Evolutionary conservation across 345 rosid species (phyloP), one percentile per base, ranked within the genome.

Genomic region (Boechera divaricarpa): DNA sequence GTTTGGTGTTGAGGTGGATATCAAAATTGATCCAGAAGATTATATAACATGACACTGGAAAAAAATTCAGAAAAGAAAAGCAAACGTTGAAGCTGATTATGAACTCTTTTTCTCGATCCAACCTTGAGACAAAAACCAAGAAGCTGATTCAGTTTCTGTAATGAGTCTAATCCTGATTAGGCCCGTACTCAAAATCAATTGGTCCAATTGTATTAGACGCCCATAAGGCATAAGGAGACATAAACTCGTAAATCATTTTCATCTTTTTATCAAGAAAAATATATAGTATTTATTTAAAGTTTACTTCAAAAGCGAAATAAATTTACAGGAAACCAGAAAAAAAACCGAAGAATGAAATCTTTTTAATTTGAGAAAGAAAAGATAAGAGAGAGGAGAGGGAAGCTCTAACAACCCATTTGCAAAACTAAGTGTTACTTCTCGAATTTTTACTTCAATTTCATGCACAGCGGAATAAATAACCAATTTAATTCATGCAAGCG

Each of bases 331-430:
- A 35, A 7, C 9, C 2, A 35, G 7, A 35, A 35, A 35, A 33
- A 9, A 38, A 39, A 39, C 24, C 9, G 9, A 36, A 53, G 7
- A 62, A 54, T 4, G 65, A 72, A 67, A 57, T 75, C 73, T 75
- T 67, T 32, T 47, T 4, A 3, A 29, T 29, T 3, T 29, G 13
- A 5, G 6, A 12, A 35, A 32, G 35, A 10, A 21, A 21, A 9
- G 2, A 21, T 6, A 10, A 5, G 11, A 12, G 39, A 38, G 10
- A 13, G 15, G 39, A 7, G 56, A 53, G 10, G 56, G 29, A 39
- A 33, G 24, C 73, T 16, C 16, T 16, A 16, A 16, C 16, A 16
- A 16, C 16, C 16, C 16, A 16, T 16, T 16, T 16, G 16, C 16
- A 16, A 16, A 16, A 16, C 16, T 16, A 16, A 16, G 16, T 16